Evolutionary conservation across 192 early-diverging fungal genomes (phyloP).

Genomic region (Mortierella alpina): DNA sequence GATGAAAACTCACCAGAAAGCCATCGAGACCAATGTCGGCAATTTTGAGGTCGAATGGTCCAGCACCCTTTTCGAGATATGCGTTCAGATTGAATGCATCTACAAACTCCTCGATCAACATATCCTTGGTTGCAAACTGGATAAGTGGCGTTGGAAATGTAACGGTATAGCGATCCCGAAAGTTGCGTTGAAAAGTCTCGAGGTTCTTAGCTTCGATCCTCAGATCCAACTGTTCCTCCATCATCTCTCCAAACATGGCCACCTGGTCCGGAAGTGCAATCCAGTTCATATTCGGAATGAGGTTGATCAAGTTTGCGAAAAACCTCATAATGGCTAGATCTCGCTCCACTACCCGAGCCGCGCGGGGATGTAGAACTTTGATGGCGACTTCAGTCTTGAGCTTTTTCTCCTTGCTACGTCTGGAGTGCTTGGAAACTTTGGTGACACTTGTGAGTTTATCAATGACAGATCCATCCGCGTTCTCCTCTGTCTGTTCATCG

Average conservation of each 20-base stretch:
- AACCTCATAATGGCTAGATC: conserved; percentile 87
- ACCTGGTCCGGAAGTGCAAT: conserved; percentile 92
- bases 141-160: conserved; percentile 78
- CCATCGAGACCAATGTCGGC: conserved; percentile 76
- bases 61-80: conserved; percentile 75
- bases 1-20: conserved; percentile 33
- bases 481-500: conserved; percentile 15
- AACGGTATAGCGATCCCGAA: conserved; percentile 61
- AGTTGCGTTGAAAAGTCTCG: conserved; percentile 67
- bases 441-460: conserved; percentile 22
- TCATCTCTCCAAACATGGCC: conserved; percentile 88
- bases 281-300: conserved; percentile 86
- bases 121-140: conserved; percentile 63
- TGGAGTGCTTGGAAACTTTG: conserved; percentile 5
- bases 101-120: conserved; percentile 88
- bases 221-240: conserved; percentile 90
- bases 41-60: conserved; percentile 78
- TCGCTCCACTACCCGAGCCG: conserved; percentile 69
- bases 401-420: conserved; percentile 22
- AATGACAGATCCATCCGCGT: conserved; percentile 42
- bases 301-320: conserved; percentile 71
- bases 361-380: conserved; percentile 93
- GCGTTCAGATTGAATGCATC: conserved; percentile 80
- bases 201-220: conserved; percentile 83
- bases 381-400: conserved; percentile 75